A percentile compares a stretch with the other conserved stretches of the same genome.
These are phyloP conservation scores for Davidsoniella australis DNA, from an alignment of 2,329 filamentous ascomycete genomes.

Conservation along the genomic window DNA sequence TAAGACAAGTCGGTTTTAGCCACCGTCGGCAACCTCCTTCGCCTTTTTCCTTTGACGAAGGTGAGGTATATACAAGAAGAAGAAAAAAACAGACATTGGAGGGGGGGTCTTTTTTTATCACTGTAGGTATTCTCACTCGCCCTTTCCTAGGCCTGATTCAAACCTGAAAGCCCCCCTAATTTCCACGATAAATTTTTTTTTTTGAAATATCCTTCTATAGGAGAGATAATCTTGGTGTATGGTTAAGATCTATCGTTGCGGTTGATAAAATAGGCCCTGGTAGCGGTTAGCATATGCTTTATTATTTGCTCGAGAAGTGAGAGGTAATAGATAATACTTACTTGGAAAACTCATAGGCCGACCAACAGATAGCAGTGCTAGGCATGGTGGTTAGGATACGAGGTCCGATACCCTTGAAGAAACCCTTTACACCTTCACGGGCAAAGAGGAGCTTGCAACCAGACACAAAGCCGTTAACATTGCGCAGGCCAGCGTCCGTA, in stretches of 20 bases:
- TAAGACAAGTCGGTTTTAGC: conserved; percentile 11
- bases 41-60: conserved; percentile 1
- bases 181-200: no score
- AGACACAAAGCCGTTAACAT: conserved; percentile 65
- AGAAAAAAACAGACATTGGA: background rate
- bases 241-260: conserved; percentile 28
- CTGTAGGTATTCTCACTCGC: no score
- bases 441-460: conserved; percentile 68
- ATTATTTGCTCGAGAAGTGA: background rate
- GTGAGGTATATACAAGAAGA: conserved; percentile 8
- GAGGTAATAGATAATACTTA: conserved; percentile 23
- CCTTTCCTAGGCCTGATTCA: no score
- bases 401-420: conserved; percentile 84
- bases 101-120: no score
- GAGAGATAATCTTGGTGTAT: background rate
- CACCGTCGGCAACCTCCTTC: conserved; percentile 12
- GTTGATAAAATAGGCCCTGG: conserved; percentile 43
- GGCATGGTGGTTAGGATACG: conserved; percentile 93
- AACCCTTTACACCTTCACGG: conserved; percentile 70
- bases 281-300: conserved; percentile 6
- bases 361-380: conserved; percentile 99
- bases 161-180: background rate
- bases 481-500: conserved; percentile 60
- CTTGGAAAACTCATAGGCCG: conserved; percentile 53
- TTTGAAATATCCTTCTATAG: no score